A percentile compares a stretch with the other conserved stretches of the same genome.
Conservation (phyloP, 2,329 filamentous ascomycete species). For the Fusarium sp. region DNA sequence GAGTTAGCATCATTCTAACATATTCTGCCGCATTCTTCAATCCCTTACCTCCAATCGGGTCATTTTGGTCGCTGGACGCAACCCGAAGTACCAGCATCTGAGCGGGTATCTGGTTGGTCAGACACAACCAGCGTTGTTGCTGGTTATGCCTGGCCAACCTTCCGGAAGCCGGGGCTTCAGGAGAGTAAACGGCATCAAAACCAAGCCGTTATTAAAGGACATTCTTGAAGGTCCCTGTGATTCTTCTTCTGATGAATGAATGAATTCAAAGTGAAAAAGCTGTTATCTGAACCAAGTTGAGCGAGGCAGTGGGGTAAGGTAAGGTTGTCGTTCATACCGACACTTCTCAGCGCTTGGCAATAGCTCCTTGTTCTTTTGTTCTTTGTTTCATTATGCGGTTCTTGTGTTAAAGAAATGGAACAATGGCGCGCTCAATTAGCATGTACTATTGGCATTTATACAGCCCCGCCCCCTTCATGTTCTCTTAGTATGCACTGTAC, state of each 20-base stretch:
- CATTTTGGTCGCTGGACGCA: background rate
- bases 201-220: background rate
- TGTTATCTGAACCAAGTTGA: no score
- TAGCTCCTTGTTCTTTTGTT: no score
- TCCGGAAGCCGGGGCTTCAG: background rate
- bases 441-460: no score
- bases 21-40: background rate
- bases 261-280: no score
- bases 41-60: background rate
- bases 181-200: background rate
- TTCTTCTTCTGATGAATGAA: no score
- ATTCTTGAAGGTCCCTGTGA: background rate
- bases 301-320: no score
- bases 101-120: background rate
- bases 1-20: background rate
- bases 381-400: no score
- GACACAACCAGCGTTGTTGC: background rate
- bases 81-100: background rate
- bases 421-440: no score
- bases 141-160: background rate
- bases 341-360: no score
- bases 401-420: no score
- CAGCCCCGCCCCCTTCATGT: background rate
- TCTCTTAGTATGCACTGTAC: background rate
- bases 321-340: no score